These are phyloP conservation scores for Dioscorea alata DNA, from an alignment of 106 monocot species.

Conservation along the genomic window DNA sequence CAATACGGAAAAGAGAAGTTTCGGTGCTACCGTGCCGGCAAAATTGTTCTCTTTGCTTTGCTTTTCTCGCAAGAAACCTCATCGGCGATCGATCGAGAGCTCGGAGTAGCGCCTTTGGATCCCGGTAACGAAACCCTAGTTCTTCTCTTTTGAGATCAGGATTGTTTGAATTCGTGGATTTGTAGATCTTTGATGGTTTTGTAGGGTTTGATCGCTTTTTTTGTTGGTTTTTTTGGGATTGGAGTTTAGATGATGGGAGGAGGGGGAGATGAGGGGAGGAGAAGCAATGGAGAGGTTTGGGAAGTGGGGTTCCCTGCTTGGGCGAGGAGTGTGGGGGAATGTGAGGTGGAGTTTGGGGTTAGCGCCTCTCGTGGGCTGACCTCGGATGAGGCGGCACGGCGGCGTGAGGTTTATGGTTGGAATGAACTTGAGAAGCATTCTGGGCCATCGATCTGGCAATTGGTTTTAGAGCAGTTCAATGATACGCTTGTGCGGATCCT, in stretches of 20 bases:
- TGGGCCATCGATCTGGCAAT: slow-evolving; percentile 70
- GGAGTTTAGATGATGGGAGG: slow-evolving; percentile 49
- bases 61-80: no score
- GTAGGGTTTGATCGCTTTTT: not conserved
- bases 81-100: no score
- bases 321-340: slow-evolving; percentile 58
- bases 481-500: slow-evolving; percentile 94
- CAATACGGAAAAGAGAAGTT: no score
- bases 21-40: no score
- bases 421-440: slow-evolving; percentile 93
- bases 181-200: not conserved
- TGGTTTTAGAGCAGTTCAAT: slow-evolving; percentile 86
- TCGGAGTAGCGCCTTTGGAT: no score
- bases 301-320: slow-evolving; percentile 59
- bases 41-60: no score
- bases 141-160: not conserved
- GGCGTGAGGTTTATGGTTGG: slow-evolving; percentile 51
- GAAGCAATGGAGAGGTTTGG: not conserved
- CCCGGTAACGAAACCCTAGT: not conserved
- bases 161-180: not conserved
- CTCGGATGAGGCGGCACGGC: slow-evolving; percentile 37
- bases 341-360: slow-evolving; percentile 59
- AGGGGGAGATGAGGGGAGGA: slow-evolving; percentile 31
- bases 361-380: slow-evolving; percentile 40
- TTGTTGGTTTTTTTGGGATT: not conserved